phyloP scores from a whole-genome alignment of 1,284 basidiomycete genomes.

The Irpex rosettiformis region DNA sequence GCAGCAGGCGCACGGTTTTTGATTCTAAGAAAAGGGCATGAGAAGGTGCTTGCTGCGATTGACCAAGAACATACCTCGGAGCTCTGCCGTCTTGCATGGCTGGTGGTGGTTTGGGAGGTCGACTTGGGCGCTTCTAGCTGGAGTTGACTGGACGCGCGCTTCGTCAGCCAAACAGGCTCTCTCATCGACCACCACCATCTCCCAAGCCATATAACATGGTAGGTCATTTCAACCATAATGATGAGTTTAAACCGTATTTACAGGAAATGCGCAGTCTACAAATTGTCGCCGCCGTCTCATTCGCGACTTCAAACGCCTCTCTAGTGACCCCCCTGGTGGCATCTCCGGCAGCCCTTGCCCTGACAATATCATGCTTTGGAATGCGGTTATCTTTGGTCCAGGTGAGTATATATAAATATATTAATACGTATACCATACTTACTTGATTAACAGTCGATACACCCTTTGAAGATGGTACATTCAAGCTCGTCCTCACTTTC shows the following conservation, averaged over 20 bases:
- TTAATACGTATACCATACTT: constrained; percentile 6
- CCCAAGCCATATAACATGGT: neutral
- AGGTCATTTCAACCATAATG: neutral
- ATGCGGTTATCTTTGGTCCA: constrained; percentile 98
- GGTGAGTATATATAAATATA: constrained; percentile 46
- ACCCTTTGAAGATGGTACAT: constrained; percentile 98
- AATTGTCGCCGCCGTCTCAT: constrained; percentile 89
- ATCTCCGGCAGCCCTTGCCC: constrained; percentile 96
- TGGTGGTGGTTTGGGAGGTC: neutral
- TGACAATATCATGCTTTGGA: constrained; percentile 99
- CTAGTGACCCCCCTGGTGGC: constrained; percentile 91
- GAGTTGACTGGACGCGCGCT: neutral
- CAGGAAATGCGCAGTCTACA: constrained; percentile 58
- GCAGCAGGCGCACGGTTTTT: constrained; percentile 94
- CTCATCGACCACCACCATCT: neutral
- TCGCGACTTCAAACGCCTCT: constrained; percentile 94
- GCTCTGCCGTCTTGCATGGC: constrained; percentile 54
- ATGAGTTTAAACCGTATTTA: neutral
- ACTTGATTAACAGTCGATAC: constrained; percentile 72
- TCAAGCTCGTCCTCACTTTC: constrained; percentile 93
- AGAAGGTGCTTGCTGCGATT: too few relatives aligned
- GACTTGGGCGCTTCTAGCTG: neutral
- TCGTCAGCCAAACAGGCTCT: neutral
- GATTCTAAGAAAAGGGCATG: constrained; percentile 49
- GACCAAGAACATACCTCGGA: constrained; percentile 44